Evolutionary conservation across 148 eudicot species (phyloP), one percentile per base, ranked within the genome.

Genomic region (Arbutus unedo): DNA sequence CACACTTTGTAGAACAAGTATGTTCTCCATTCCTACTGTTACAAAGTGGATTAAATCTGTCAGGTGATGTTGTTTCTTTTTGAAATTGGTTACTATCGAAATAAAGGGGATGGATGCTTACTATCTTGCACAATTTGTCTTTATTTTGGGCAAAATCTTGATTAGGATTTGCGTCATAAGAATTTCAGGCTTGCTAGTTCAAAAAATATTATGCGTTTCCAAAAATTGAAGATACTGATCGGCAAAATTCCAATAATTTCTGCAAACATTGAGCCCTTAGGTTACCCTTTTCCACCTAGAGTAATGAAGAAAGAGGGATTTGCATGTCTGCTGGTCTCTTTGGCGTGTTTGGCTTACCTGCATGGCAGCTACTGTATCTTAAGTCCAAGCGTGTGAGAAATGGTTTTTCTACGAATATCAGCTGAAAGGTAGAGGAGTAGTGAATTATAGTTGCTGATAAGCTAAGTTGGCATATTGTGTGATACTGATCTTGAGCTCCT

Each of bases 1-100:
- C 98, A 55, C 93, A 91, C 82, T 96, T 96, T 84, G 91, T 96
- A 48, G 98, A 96, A 87, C 98, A 94, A 87, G 98, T 96, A 91
- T 85, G 95, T 84, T 87, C 76, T 80, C 77, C 72, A 2, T 54
- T 45, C 73, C 45, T 53, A 75, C 53, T 77, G 9, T n/a, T 25
- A 21, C 8, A n/a, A 55, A 49, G 4, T 45, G 41, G 44, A 73
- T 31, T 44, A 25, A 48, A 9, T 74, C 41, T 74, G 19, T 81
- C 51, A 21, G 60, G 11, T 78, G 13, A 47, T 53, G 2, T 54
- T 23, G 23, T 53, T 51, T 73, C 25, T 57, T 78, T 77, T 13
- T 82, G 23, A 8, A 16, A 9, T 0, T 14, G 79, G 15, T 77
- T 53, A 55, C 18, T 77, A 38, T 47, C 31, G 43, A 4, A n/a